Percentiles rank a stretch among this genome's conserved stretches.
phyloP scores from a whole-genome alignment of 352 stramenopile genomes.

The Blastocystis hominis region DNA sequence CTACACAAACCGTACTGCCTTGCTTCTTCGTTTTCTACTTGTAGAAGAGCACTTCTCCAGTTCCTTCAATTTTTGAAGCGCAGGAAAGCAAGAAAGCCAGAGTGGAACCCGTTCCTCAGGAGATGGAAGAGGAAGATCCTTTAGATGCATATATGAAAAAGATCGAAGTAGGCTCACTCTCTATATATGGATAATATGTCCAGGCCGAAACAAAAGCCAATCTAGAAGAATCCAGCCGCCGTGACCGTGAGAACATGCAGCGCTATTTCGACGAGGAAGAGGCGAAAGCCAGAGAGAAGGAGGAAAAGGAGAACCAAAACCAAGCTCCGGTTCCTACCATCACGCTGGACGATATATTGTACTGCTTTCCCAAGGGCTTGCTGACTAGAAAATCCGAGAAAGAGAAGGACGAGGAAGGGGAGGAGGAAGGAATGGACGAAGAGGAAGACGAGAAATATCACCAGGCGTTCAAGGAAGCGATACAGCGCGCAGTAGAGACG shows the following conservation, averaged over 20 bases:
- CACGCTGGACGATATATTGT: constrained; percentile 65
- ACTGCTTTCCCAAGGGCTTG: not conserved
- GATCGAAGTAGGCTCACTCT: not conserved
- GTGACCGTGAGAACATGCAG: constrained; percentile 37
- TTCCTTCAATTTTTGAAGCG: not conserved
- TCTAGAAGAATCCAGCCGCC: not conserved
- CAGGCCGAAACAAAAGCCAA: constrained; percentile 37
- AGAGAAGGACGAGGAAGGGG: constrained; percentile 23
- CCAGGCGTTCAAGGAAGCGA: constrained; percentile 62
- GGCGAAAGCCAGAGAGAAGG: not conserved
- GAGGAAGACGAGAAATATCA: constrained; percentile 60
- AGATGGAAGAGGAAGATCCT: constrained; percentile 50
- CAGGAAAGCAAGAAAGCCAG: not conserved
- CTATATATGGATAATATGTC: not conserved
- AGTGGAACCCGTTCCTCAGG: not conserved
- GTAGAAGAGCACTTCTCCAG: not conserved
- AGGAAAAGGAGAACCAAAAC: not conserved
- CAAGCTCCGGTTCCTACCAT: constrained; percentile 53
- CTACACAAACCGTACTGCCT: not conserved
- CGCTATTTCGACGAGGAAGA: constrained; percentile 12
- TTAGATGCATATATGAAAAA: constrained; percentile 59
- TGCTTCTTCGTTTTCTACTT: not conserved
- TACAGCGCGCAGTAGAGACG: constrained; percentile 61
- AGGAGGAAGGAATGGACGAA: not conserved
- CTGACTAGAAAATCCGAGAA: not conserved